phyloP scores from a whole-genome alignment of 2,329 filamentous ascomycete genomes.

The Periconia sp. region DNA sequence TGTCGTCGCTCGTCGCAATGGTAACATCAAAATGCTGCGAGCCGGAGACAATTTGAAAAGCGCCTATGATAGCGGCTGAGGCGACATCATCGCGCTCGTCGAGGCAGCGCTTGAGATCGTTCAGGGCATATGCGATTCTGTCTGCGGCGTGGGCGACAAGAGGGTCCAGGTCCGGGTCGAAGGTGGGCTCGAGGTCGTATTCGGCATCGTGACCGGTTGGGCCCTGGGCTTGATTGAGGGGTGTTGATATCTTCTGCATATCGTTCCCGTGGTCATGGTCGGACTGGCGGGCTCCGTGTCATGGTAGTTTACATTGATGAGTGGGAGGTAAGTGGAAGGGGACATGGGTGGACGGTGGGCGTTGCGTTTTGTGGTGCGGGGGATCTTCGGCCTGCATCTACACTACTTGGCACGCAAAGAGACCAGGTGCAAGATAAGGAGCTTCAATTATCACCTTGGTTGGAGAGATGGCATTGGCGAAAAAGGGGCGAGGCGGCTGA shows the following conservation, averaged over 20 bases:
- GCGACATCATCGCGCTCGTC: constrained; percentile 15
- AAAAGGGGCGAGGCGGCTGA: too few species aligned
- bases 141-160: constrained; percentile 21
- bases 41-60: constrained; percentile 13
- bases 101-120: constrained; percentile 27
- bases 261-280: background rate
- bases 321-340: too few species aligned
- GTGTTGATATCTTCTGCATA: background rate
- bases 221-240: background rate
- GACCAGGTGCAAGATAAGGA: constrained; percentile 10
- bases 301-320: too few species aligned
- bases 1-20: constrained; percentile 10
- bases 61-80: constrained; percentile 15
- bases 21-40: background rate
- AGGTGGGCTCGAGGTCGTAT: constrained; percentile 1
- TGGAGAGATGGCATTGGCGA: too few species aligned
- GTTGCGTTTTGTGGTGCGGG: background rate
- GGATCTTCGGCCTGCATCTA: background rate
- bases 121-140: constrained; percentile 26
- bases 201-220: background rate
- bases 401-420: constrained; percentile 1
- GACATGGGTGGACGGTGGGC: too few species aligned
- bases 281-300: background rate
- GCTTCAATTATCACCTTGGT: too few species aligned
- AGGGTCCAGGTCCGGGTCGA: constrained; percentile 16